phyloP scores from a whole-genome alignment of 2,329 filamentous ascomycete genomes.

The Sarocladium oryzae region DNA sequence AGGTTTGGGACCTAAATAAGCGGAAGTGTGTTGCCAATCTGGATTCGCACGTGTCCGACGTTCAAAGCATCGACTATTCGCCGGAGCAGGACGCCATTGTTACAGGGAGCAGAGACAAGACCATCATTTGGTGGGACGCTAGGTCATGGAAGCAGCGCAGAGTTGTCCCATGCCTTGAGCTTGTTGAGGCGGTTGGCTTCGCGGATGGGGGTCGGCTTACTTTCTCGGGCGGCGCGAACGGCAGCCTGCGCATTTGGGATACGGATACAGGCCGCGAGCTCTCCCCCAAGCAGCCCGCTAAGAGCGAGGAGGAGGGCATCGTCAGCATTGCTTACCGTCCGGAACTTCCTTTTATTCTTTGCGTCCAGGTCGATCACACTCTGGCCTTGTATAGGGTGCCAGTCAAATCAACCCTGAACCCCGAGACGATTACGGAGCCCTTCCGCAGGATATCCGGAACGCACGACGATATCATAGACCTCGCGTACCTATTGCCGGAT shows the following conservation, averaged over 20 bases:
- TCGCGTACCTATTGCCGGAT: conserved; percentile 78
- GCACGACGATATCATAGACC: conserved; percentile 94
- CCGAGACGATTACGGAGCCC: conserved; percentile 36
- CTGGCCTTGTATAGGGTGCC: conserved; percentile 61
- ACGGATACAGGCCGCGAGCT: conserved; percentile 71
- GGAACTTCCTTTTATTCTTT: conserved; percentile 64
- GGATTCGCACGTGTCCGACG: conserved; percentile 91
- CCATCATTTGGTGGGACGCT: conserved; percentile 85
- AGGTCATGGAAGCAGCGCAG: conserved; percentile 76
- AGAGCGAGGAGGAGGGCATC: conserved; percentile 59
- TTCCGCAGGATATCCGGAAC: conserved; percentile 86
- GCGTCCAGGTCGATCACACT: conserved; percentile 84
- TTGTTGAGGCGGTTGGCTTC: conserved; percentile 79
- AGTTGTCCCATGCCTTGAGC: conserved; percentile 78
- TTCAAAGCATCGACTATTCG: conserved; percentile 82
- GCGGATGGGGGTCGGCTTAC: conserved; percentile 63
- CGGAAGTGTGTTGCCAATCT: conserved; percentile 68
- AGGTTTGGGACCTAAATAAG: conserved; percentile 87
- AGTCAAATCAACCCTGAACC: conserved; percentile 26
- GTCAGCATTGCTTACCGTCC: conserved; percentile 63
- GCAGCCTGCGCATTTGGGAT: conserved; percentile 77
- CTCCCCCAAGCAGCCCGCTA: conserved; percentile 62
- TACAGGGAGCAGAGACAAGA: conserved; percentile 87
- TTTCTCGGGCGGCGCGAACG: conserved; percentile 80
- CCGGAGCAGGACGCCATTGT: conserved; percentile 67